Conservation (phyloP, 2,329 filamentous ascomycete species). For the Intubia oerlemansii region DNA sequence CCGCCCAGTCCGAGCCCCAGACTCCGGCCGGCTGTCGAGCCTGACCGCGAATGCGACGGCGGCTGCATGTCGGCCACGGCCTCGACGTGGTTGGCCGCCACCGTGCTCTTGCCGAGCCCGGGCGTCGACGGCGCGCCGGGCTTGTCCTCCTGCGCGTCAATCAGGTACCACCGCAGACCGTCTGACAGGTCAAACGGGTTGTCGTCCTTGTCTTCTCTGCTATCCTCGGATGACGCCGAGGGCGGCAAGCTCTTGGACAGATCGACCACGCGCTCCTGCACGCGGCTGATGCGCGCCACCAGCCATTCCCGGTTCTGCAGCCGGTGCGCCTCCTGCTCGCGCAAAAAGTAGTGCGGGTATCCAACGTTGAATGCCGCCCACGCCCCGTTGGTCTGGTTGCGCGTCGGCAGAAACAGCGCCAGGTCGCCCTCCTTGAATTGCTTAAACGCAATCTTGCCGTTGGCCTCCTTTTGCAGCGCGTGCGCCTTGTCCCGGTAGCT, state of each 20-base stretch:
- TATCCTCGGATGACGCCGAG: constrained; percentile 12
- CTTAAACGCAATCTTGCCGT: constrained; percentile 89
- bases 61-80: constrained; percentile 53
- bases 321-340: constrained; percentile 77
- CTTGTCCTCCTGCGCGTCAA: constrained; percentile 87
- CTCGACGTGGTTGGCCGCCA: constrained; percentile 70
- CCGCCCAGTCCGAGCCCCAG: constrained; percentile 7
- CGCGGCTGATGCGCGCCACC: constrained; percentile 76
- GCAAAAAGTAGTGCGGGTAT: constrained; percentile 89
- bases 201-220: constrained; percentile 45
- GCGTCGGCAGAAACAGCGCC: constrained; percentile 79
- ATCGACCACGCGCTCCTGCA: constrained; percentile 87
- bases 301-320: constrained; percentile 80
- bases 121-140: constrained; percentile 80
- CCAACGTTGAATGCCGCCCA: constrained; percentile 99
- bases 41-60: too few species aligned
- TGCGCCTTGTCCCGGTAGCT: constrained; percentile 77
- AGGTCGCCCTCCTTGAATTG: constrained; percentile 95
- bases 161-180: constrained; percentile 84
- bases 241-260: constrained; percentile 51
- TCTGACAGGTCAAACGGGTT: constrained; percentile 96
- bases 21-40: constrained; percentile 16
- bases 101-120: constrained; percentile 76
- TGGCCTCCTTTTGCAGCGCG: constrained; percentile 58
- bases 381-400: constrained; percentile 81